Evolutionary conservation across 2,329 filamentous ascomycete species (phyloP).

Genomic region (Lachnellula hyalina): DNA sequence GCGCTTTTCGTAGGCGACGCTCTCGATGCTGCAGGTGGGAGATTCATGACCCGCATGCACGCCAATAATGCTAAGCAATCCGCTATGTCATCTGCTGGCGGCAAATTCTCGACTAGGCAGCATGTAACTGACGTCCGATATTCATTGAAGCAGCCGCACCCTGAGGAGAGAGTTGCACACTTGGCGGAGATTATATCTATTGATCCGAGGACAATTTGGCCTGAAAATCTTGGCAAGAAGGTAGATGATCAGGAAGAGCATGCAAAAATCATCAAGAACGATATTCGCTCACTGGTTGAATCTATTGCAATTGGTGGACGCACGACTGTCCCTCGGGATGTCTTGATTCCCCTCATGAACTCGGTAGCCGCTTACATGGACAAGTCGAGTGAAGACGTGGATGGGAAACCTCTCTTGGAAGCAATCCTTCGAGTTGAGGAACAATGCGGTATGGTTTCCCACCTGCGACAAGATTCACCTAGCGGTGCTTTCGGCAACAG

Average conservation of each 20-base stretch:
- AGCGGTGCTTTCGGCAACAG: background rate
- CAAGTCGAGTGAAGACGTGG: constrained; percentile 1
- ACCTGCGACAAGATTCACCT: background rate
- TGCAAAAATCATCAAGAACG: constrained; percentile 7
- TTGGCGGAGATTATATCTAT: constrained; percentile 2
- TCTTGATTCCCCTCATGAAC: constrained; percentile 7
- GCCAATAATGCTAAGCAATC: constrained; percentile 9
- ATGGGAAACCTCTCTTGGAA: constrained; percentile 8
- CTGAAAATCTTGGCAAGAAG: constrained; percentile 2
- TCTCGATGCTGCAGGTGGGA: constrained; percentile 7
- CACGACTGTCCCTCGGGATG: constrained; percentile 4
- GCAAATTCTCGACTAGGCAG: background rate
- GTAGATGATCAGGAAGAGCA: constrained; percentile 3
- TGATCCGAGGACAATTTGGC: constrained; percentile 5
- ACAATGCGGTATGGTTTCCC: constrained; percentile 1
- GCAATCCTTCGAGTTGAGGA: constrained; percentile 2
- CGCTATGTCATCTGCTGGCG: background rate
- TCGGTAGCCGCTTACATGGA: constrained; percentile 9
- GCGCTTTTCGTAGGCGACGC: background rate
- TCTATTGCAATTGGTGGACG: constrained; percentile 2
- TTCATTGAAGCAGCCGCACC: background rate
- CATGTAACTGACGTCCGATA: background rate
- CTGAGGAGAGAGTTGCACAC: constrained; percentile 3
- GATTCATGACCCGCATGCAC: constrained; percentile 11
- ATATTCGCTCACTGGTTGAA: constrained; percentile 4